These are phyloP conservation scores for Solanum piurae DNA, from an alignment of 257 asterid genomes.

Conservation along the genomic window DNA sequence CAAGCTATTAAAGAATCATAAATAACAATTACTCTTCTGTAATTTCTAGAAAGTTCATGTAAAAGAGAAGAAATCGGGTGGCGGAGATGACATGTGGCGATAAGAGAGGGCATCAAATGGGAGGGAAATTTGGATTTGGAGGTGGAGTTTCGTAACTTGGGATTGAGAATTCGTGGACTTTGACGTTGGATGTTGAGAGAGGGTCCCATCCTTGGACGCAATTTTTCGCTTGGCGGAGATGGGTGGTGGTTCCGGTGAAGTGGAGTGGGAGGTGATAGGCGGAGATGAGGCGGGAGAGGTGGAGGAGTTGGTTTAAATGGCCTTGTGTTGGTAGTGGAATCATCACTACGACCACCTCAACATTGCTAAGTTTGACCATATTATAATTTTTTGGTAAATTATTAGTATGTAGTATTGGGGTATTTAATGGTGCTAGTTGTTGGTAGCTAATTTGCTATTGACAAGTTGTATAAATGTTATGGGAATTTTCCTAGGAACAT, in stretches of 20 bases:
- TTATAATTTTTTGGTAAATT: background rate
- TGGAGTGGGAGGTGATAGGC: conserved; percentile 1
- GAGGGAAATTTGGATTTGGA: conserved; percentile 20
- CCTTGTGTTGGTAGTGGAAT: conserved; percentile 13
- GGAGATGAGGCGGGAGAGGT: conserved; percentile 6
- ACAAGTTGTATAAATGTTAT: background rate
- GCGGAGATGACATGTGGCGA: conserved; percentile 14
- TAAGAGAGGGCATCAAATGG: conserved; percentile 10
- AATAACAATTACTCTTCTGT: conserved; percentile 9
- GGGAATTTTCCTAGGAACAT: background rate
- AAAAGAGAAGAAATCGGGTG: conserved; percentile 5
- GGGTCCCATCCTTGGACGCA: conserved; percentile 2
- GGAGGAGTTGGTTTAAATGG: conserved; percentile 14
- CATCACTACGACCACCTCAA: conserved; percentile 3
- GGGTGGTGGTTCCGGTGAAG: conserved; percentile 1
- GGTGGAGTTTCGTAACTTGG: background rate
- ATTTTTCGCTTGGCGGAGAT: background rate
- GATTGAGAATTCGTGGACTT: conserved; percentile 6
- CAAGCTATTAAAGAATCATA: conserved; percentile 22
- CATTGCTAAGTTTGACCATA: background rate
- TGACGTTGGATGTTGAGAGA: background rate
- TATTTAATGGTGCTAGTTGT: background rate
- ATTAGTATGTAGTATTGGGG: background rate
- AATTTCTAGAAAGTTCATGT: background rate
- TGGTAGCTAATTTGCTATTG: background rate